Conservation (phyloP, 75 land plant species). For the Isoetes taiwanensis region DNA sequence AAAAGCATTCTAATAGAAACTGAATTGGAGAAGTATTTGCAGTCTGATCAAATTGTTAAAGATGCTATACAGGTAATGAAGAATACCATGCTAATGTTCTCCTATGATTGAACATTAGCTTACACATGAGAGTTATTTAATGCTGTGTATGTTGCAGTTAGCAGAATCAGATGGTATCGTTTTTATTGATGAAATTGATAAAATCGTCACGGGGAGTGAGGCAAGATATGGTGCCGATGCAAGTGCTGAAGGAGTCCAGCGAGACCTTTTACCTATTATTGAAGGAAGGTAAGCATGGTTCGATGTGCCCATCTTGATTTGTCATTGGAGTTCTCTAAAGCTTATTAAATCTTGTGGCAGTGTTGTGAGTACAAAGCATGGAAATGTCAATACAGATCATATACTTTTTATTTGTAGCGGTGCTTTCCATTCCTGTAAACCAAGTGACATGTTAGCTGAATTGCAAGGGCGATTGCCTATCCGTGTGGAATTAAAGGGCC, state of each 20-base stretch:
- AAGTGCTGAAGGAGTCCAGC: slow-evolving; percentile 31
- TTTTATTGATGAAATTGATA: slow-evolving; percentile 35
- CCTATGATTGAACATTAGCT: not conserved
- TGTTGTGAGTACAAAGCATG: slow-evolving; percentile 27
- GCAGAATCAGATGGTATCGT: slow-evolving; percentile 34
- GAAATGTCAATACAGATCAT: slow-evolving; percentile 32
- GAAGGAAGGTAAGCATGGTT: slow-evolving; percentile 20
- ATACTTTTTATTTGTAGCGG: slow-evolving; percentile 33
- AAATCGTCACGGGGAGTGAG: slow-evolving; percentile 21
- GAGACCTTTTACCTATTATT: slow-evolving; percentile 29
- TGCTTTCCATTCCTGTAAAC: slow-evolving; percentile 35
- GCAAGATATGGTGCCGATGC: slow-evolving; percentile 27
- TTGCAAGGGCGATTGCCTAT: slow-evolving; percentile 31
- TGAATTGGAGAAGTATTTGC: slow-evolving; percentile 30
- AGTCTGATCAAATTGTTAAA: slow-evolving; percentile 20
- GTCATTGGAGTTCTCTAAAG: not conserved
- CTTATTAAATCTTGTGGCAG: slow-evolving; percentile 6
- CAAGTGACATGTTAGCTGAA: slow-evolving; percentile 32
- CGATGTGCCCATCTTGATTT: not conserved
- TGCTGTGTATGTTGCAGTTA: slow-evolving; percentile 9
- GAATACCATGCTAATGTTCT: not conserved
- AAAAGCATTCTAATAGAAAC: slow-evolving; percentile 16
- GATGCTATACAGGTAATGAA: slow-evolving; percentile 23
- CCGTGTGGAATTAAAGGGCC: slow-evolving; percentile 29
- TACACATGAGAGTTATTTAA: not conserved